phyloP scores from a whole-genome alignment of 2,329 filamentous ascomycete genomes.

The Alternaria brassicicola region DNA sequence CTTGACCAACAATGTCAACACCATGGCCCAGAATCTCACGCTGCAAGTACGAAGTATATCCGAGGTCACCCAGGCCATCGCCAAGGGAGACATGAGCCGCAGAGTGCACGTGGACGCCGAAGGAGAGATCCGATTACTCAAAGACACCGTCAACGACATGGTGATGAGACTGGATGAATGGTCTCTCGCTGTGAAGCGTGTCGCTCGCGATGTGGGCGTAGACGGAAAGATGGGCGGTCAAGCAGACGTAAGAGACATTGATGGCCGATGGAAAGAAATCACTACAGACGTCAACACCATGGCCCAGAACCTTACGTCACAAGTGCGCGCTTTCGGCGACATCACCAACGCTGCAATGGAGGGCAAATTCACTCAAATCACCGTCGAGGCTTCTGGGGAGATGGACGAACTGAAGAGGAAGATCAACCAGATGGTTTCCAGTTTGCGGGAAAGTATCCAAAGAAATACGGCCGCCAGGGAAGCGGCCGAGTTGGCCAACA shows the following conservation, averaged over 20 bases:
- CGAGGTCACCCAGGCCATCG: slow-evolving; percentile 91
- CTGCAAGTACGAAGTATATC: slow-evolving; percentile 85
- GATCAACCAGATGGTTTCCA: slow-evolving; percentile 99
- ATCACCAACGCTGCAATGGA: slow-evolving; percentile 98
- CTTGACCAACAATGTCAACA: slow-evolving; percentile 70
- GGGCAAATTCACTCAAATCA: slow-evolving; percentile 96
- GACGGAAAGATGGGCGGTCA: slow-evolving; percentile 99
- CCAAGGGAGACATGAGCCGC: slow-evolving; percentile 92
- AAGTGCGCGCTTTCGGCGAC: slow-evolving; percentile 96
- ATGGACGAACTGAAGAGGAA: slow-evolving; percentile 99
- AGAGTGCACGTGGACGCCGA: slow-evolving; percentile 95
- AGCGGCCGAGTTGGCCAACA: slow-evolving; percentile 94
- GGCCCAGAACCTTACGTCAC: slow-evolving; percentile 82
- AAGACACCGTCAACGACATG: slow-evolving; percentile 99
- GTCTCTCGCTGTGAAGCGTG: slow-evolving; percentile 93
- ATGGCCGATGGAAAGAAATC: slow-evolving; percentile 97
- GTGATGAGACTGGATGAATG: slow-evolving; percentile 93
- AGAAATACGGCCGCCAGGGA: slow-evolving; percentile 95
- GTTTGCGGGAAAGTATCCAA: slow-evolving; percentile 93
- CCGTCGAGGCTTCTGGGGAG: slow-evolving; percentile 95
- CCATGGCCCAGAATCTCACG: slow-evolving; percentile 69
- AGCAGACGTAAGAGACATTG: slow-evolving; percentile 89
- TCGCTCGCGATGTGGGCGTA: slow-evolving; percentile 94
- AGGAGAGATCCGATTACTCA: slow-evolving; percentile 90
- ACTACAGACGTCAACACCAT: slow-evolving; percentile 96